These are phyloP conservation scores for Periglandula ipomoeae DNA, from an alignment of 2,329 filamentous ascomycete genomes.

Conservation along the genomic window DNA sequence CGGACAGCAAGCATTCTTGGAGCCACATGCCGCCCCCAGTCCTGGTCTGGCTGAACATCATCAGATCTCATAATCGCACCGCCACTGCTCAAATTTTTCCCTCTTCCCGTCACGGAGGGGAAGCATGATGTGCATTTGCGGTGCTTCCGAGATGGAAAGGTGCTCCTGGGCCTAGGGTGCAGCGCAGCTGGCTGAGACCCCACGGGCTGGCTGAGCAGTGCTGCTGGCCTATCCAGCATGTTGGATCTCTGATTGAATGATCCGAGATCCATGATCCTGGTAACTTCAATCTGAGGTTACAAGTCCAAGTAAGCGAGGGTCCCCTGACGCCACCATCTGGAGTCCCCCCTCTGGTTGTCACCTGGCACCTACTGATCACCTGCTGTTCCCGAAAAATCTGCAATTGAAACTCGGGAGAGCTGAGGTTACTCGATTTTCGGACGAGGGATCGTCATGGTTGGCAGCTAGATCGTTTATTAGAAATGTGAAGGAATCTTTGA, in stretches of 20 bases:
- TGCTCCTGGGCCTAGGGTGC: not conserved
- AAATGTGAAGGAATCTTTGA: no score
- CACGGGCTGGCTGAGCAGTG: not conserved
- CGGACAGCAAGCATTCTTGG: no score
- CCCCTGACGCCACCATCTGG: slow-evolving; percentile 5
- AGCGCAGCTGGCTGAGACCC: slow-evolving; percentile 2
- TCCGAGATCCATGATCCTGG: slow-evolving; percentile 5
- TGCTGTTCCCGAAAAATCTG: not conserved
- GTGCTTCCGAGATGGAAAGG: not conserved
- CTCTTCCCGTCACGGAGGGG: not conserved
- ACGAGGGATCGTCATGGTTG: no score
- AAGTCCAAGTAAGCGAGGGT: not conserved
- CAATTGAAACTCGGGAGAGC: not conserved
- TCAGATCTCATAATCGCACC: not conserved
- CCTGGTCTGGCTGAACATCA: not conserved
- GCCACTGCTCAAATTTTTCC: not conserved
- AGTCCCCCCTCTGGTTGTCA: not conserved
- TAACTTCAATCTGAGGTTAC: not conserved
- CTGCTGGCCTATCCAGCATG: not conserved
- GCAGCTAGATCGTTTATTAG: no score
- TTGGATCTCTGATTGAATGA: slow-evolving; percentile 6
- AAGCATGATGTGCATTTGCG: not conserved
- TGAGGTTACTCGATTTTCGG: no score
- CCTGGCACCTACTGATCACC: not conserved
- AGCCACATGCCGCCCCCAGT: not conserved